Base-by-base conservation (phyloP, 2,329 filamentous ascomycete genomes). In the Fusarium stilboides region DNA sequence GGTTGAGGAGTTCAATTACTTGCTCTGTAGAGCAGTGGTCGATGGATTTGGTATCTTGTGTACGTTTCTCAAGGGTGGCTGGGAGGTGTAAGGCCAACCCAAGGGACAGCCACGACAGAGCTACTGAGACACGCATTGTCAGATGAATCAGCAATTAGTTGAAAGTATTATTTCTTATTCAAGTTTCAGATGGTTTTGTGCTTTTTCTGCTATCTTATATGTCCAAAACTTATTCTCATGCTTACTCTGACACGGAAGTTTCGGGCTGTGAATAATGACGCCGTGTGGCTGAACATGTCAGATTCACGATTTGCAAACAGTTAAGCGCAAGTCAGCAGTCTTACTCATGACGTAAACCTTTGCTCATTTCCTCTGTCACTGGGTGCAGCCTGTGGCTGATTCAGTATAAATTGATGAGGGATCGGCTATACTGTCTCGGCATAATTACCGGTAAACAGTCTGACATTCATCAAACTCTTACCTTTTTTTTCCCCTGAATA, bases 1-100 rank as follows among this genome's bases (percentile, higher is more conserved):
- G 79, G 20, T 79, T 76, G 3, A 87, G 80, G 20, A 76, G 71
- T 8, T 75, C 68, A 50, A 87, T 81, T 49, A 86, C 76, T 22
- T 85, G 80, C 36, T 82, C 71, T 1, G 83, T 82, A 15, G 80
- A 52, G 24, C 33, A 57, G 2, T 60, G 20, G 7, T 59, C 49
- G 19, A 46, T 42, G 2, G 49, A 40, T 8, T 43, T 58, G 12
- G 17, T 22, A 1, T 50, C 20, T 4, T 55, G 20, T 3, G 31
- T 44, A 12, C 58, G 57, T 10, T 37, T n/a, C 9, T 62, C 31
- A 6, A 59, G 42, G 13, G 15, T 37, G 3, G 51, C 39, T 1
- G 68, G 64, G 12, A 70, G 31, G 8, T 40, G 15, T 2, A 70
- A 17, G 5, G 56, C 68, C 1, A 50, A 19, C 22, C 53, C 43